phyloP scores from a whole-genome alignment of 2,329 filamentous ascomycete genomes.

The Nemania bipapillata region DNA sequence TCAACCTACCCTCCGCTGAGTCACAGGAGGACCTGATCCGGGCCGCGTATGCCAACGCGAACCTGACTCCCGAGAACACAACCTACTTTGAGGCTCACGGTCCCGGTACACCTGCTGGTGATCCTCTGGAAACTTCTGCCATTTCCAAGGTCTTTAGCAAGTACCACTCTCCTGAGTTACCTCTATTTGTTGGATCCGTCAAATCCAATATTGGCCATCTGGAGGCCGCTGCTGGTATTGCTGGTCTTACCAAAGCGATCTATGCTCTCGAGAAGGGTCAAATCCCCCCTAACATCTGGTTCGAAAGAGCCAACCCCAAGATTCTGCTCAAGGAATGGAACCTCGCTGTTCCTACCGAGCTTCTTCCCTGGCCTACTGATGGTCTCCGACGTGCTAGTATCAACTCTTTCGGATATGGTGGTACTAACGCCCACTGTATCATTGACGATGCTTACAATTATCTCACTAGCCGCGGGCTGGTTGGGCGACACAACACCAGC shows the following conservation, averaged over 20 bases:
- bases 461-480: conserved; percentile 42
- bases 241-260: conserved; percentile 47
- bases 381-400: conserved; percentile 50
- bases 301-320: conserved; percentile 47
- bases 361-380: conserved; percentile 45
- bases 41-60: conserved; percentile 49
- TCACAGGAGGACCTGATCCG: conserved; percentile 54
- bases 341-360: conserved; percentile 45
- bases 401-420: conserved; percentile 54
- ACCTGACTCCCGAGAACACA: conserved; percentile 48
- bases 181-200: conserved; percentile 46
- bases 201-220: conserved; percentile 49
- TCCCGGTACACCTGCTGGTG: conserved; percentile 54
- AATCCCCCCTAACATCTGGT: conserved; percentile 48
- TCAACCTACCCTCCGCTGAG: conserved; percentile 52
- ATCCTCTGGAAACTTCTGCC: conserved; percentile 56
- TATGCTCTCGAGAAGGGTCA: conserved; percentile 46
- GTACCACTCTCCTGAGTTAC: conserved; percentile 38
- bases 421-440: conserved; percentile 53
- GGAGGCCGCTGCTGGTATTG: conserved; percentile 47
- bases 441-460: conserved; percentile 51
- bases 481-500: conserved; percentile 44
- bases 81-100: conserved; percentile 56
- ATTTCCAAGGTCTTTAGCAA: conserved; percentile 50
- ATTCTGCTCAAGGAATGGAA: conserved; percentile 49